These are phyloP conservation scores for Pyricularia sp. DNA, from an alignment of 2,329 filamentous ascomycete species.

Conservation along the genomic window DNA sequence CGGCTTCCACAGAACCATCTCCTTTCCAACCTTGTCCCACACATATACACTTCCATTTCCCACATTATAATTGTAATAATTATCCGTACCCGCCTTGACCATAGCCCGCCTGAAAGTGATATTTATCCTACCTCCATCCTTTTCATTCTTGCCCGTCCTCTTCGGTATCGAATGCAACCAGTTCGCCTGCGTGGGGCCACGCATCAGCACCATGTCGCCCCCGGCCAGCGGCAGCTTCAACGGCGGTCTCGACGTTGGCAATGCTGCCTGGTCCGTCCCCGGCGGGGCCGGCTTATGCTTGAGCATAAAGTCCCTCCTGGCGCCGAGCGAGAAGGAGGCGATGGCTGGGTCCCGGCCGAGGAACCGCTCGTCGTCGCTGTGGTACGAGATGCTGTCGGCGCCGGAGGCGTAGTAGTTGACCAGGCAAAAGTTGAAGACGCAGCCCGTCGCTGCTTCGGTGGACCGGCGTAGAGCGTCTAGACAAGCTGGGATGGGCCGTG, in stretches of 20 bases:
- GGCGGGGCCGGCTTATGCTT: constrained; percentile 51
- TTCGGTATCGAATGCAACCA: constrained; percentile 78
- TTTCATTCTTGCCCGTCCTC: constrained; percentile 52
- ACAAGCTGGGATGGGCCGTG: constrained; percentile 63
- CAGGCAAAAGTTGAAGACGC: constrained; percentile 67
- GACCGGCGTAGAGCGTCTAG: constrained; percentile 49
- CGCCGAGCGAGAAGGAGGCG: constrained; percentile 65
- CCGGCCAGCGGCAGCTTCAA: constrained; percentile 46
- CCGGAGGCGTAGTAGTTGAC: constrained; percentile 80
- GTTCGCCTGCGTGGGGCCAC: constrained; percentile 61
- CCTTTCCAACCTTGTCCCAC: constrained; percentile 50
- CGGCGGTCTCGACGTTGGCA: constrained; percentile 25
- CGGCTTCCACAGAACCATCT: constrained; percentile 33
- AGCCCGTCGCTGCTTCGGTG: constrained; percentile 57
- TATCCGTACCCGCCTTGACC: constrained; percentile 64
- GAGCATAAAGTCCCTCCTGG: constrained; percentile 65
- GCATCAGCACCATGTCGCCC: constrained; percentile 76
- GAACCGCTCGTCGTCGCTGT: constrained; percentile 74
- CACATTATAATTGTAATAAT: constrained; percentile 80
- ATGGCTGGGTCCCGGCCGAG: constrained; percentile 61
- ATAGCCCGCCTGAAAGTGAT: constrained; percentile 70
- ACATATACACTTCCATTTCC: constrained; percentile 58
- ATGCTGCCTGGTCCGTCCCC: too few relatives aligned
- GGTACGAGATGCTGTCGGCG: constrained; percentile 67
- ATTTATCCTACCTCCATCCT: constrained; percentile 59